These are phyloP conservation scores for Globisporangium apiculatum DNA, from an alignment of 352 stramenopile genomes.

Conservation along the genomic window DNA sequence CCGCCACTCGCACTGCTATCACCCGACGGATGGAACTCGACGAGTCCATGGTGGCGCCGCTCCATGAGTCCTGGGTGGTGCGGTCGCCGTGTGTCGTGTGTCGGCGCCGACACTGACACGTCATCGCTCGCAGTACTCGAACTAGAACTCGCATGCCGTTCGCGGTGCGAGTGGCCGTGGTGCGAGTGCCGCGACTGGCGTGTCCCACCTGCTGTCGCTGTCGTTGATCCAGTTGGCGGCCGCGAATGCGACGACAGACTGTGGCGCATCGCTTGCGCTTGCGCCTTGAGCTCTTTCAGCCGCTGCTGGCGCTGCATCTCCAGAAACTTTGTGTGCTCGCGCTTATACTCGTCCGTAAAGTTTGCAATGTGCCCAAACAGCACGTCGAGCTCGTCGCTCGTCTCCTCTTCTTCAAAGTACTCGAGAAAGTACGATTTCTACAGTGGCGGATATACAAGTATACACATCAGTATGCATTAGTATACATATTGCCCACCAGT, in stretches of 20 bases:
- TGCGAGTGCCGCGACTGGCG: conserved; percentile 12
- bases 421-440: conserved; percentile 72
- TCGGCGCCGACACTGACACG: background rate
- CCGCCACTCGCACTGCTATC: conserved; percentile 1
- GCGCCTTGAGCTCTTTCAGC: conserved; percentile 18
- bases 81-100: background rate
- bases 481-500: too few species aligned
- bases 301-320: conserved; percentile 26
- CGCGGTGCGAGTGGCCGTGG: conserved; percentile 2
- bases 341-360: conserved; percentile 66
- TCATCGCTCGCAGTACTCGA: background rate
- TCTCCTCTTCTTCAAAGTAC: conserved; percentile 82
- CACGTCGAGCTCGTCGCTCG: conserved; percentile 68
- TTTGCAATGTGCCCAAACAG: conserved; percentile 66
- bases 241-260: conserved; percentile 9
- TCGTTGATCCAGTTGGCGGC: background rate
- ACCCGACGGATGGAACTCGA: background rate
- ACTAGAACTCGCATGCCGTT: background rate
- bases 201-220: background rate
- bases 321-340: conserved; percentile 64
- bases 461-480: background rate
- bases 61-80: conserved; percentile 1
- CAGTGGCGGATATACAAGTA: background rate
- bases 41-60: conserved; percentile 1
- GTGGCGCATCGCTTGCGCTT: conserved; percentile 10